These are phyloP conservation scores for Leersia perrieri DNA, from an alignment of 176 grass and related monocot species.

Conservation along the genomic window DNA sequence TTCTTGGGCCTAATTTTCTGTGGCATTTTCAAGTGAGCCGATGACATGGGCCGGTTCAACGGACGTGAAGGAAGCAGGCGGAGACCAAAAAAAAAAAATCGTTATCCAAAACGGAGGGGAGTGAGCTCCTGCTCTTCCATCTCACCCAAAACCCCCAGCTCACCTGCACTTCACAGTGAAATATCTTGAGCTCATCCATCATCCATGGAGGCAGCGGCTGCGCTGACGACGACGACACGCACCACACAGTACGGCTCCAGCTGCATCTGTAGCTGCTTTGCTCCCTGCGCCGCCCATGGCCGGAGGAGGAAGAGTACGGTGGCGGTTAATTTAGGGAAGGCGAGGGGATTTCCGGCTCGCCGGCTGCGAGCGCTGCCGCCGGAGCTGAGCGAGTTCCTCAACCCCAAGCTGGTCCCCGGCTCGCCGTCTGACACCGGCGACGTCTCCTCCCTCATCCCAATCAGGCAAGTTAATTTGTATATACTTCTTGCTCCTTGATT, in stretches of 20 bases:
- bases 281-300: neutral
- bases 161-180: neutral
- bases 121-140: neutral
- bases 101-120: constrained; percentile 16
- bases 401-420: constrained; percentile 40
- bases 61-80: neutral
- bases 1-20: neutral
- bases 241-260: neutral
- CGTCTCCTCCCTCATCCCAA: constrained; percentile 43
- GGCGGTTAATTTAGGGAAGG: neutral
- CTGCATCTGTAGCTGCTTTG: neutral
- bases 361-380: constrained; percentile 26
- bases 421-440: constrained; percentile 45
- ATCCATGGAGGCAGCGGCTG: constrained; percentile 30
- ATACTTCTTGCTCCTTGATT: neutral
- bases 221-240: neutral
- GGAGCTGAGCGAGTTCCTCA: constrained; percentile 44
- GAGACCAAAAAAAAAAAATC: neutral
- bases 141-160: neutral
- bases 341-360: neutral
- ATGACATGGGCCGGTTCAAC: neutral
- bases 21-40: neutral
- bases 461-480: constrained; percentile 13
- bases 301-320: neutral
- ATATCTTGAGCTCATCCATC: neutral